Evolutionary conservation across 164 flowering plant species (phyloP).

Genomic region (Vitis rupestris): DNA sequence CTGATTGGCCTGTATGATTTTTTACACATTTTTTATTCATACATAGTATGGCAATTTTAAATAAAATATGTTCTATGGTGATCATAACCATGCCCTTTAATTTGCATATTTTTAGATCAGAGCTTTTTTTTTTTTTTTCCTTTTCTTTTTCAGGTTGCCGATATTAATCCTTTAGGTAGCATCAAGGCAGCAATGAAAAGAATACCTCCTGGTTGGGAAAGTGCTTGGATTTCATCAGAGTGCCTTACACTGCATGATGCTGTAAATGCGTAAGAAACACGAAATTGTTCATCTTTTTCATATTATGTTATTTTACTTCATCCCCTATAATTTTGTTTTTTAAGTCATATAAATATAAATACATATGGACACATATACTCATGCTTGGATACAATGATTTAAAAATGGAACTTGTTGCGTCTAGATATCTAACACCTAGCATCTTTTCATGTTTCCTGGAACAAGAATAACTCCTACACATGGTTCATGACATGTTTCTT

Average conservation of each 20-base stretch:
- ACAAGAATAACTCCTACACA: no score
- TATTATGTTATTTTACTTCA: neutral
- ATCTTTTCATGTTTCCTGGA: no score
- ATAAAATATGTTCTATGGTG: no score
- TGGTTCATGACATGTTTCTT: no score
- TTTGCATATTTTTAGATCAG: neutral
- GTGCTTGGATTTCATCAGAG: conserved; percentile 78
- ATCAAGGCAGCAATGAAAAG: conserved; percentile 75
- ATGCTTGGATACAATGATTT: no score
- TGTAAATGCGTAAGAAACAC: conserved; percentile 65
- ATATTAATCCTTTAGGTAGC: conserved; percentile 69
- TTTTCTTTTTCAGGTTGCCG: conserved; percentile 63
- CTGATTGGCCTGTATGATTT: conserved; percentile 94
- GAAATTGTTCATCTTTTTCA: neutral
- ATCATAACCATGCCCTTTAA: neutral
- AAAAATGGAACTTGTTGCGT: no score
- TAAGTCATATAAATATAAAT: neutral
- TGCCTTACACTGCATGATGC: conserved; percentile 63
- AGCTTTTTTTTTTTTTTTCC: neutral
- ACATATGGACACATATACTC: no score
- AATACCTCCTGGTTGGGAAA: conserved; percentile 73
- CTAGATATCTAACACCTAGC: no score
- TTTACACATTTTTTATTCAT: neutral
- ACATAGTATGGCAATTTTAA: neutral
- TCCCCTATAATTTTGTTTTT: neutral